Evolutionary conservation across 169 alveolate genomes (phyloP), one percentile per base, ranked within the genome.

Genomic region (Babesia divergens): DNA sequence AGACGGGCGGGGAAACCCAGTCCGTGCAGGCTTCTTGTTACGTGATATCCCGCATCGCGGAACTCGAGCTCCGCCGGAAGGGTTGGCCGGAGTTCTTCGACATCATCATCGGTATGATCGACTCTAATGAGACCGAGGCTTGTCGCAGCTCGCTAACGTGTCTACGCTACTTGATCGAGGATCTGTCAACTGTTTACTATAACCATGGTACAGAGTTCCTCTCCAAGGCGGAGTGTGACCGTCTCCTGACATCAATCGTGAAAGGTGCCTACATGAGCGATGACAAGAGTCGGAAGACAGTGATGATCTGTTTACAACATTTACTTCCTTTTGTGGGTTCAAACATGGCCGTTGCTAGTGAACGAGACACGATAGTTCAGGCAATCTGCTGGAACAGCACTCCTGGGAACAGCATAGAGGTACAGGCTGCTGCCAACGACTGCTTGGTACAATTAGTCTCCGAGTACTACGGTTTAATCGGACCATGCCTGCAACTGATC

Each of bases 21-120:
- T 76, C 89, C 58, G 86, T 85, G 58, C 84, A 74, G 66, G 89
- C 96, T 4, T 83, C 96, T 34, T 92, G 96, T 68, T 86, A 90
- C 64, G 95, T 92, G 11, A 89, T 91, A 50, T 88, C 96, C 18
- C 67, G 90, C 14, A 90, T 92, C 22, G 93, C 94, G 3, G 90
- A 89, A 49, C 77, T 92, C 7, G 96, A 92, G 67, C 67, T 92
- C 40, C 83, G 91, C 4, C 88, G 89, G 51, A 72, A 91, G 54
- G 81, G 91, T 51, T 92, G 95, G 80, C 95, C 96, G 24, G 95
- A 92, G 60, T 87, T 92, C 32, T 88, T 92, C 54, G 90, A 85
- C 54, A 90, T 91, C 14, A 88, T 86, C 22, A 82, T 82, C 49
- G 79, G 89, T 60, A 89, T 89, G 90, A 87, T 89, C 14, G 74